Conservation (phyloP, 257 asterid species). For the Dorcoceras hygrometricum region DNA sequence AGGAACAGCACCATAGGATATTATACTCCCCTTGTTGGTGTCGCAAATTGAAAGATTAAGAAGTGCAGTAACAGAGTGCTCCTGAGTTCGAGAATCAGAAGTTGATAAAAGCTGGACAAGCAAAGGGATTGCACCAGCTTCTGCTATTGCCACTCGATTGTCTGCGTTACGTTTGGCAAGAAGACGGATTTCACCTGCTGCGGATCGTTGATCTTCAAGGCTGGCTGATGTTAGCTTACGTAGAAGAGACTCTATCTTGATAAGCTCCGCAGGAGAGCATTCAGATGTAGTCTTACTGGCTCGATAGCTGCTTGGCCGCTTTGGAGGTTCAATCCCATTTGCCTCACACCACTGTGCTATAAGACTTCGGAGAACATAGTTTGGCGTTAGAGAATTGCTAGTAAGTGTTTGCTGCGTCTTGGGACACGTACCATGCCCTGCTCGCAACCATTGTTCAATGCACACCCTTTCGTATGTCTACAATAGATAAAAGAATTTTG, state of each 20-base stretch:
- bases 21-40: conserved; percentile 75
- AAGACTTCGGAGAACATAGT: conserved; percentile 91
- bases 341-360: conserved; percentile 96
- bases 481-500: conserved; percentile 23
- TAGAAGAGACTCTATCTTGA: conserved; percentile 63
- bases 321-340: conserved; percentile 84
- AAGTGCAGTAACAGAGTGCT: conserved; percentile 91
- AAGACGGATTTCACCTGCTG: conserved; percentile 93
- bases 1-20: conserved; percentile 81
- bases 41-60: conserved; percentile 94
- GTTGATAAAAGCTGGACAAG: conserved; percentile 73
- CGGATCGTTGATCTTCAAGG: conserved; percentile 83
- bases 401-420: conserved; percentile 88
- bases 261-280: conserved; percentile 66
- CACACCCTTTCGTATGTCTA: conserved; percentile 87
- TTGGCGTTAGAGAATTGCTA: conserved; percentile 74
- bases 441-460: conserved; percentile 93
- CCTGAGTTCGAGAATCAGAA: conserved; percentile 88
- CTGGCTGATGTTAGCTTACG: conserved; percentile 64
- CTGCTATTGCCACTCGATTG: conserved; percentile 93
- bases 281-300: conserved; percentile 49
- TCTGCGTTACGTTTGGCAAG: conserved; percentile 95
- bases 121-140: conserved; percentile 92
- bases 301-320: conserved; percentile 54
- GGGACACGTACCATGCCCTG: conserved; percentile 86